Conservation (phyloP, 805 yeast genomes). For the Teunomyces panamensis region DNA sequence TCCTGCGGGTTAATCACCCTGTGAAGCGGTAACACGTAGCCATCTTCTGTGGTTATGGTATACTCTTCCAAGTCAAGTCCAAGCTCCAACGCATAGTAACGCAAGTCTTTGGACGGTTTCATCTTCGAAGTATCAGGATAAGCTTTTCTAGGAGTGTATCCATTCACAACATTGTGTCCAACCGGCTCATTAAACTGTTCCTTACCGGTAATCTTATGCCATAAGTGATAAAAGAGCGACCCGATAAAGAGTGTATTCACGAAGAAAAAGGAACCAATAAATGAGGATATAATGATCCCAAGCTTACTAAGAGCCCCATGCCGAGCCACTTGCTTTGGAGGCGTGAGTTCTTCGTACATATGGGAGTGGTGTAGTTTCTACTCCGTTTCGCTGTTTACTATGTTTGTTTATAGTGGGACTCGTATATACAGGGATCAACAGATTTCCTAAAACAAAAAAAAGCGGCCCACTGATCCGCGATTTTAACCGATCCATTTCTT, state of each 20-base stretch:
- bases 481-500: no score
- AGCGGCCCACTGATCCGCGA: no score
- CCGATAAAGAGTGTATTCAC: slow-evolving; percentile 21
- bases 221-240: slow-evolving; percentile 29
- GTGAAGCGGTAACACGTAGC: slow-evolving; percentile 66
- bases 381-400: background rate
- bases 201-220: slow-evolving; percentile 25
- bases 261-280: slow-evolving; percentile 28
- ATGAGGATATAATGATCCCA: slow-evolving; percentile 21
- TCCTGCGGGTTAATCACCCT: slow-evolving; percentile 54
- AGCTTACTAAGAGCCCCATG: slow-evolving; percentile 20
- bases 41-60: slow-evolving; percentile 72
- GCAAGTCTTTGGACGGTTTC: slow-evolving; percentile 44
- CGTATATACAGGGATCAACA: background rate
- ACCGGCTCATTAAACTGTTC: slow-evolving; percentile 27
- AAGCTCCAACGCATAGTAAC: slow-evolving; percentile 63
- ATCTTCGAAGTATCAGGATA: slow-evolving; percentile 32
- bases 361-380: background rate
- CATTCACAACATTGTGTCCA: slow-evolving; percentile 14
- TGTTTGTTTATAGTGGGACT: background rate
- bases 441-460: background rate
- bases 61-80: slow-evolving; percentile 60
- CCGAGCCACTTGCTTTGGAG: slow-evolving; percentile 18
- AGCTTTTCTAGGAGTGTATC: slow-evolving; percentile 31
- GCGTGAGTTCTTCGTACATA: slow-evolving; percentile 22